These are phyloP conservation scores for Cucumis cinereus DNA, from an alignment of 306 rosid species.

Conservation along the genomic window DNA sequence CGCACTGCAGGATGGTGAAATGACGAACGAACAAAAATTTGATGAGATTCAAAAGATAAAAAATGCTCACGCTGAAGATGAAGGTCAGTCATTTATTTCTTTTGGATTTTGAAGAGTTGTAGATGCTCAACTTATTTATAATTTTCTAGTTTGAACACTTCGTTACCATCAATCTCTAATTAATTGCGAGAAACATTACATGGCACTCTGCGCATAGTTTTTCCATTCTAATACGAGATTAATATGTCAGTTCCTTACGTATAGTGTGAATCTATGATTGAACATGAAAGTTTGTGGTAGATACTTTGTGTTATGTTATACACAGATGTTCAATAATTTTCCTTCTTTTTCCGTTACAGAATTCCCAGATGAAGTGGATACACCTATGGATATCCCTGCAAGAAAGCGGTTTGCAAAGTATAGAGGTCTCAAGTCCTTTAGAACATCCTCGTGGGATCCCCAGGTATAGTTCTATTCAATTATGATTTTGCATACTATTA, in stretches of 20 bases:
- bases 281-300: not conserved
- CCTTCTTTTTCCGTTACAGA: constrained; percentile 32
- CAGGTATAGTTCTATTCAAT: constrained; percentile 35
- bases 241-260: not conserved
- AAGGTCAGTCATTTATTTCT: constrained; percentile 33
- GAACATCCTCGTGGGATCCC: constrained; percentile 97
- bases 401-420: constrained; percentile 82
- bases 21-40: constrained; percentile 66
- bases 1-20: constrained; percentile 60
- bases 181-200: not conserved
- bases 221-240: not conserved
- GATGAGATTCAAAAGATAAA: constrained; percentile 76
- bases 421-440: constrained; percentile 92
- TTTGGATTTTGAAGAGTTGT: not conserved
- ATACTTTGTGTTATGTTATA: not conserved
- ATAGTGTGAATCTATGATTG: no score
- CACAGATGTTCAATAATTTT: constrained; percentile 3
- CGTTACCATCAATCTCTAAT: not conserved
- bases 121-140: not conserved
- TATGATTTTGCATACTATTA: not conserved
- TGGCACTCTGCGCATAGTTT: not conserved
- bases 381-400: constrained; percentile 77
- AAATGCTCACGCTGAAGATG: constrained; percentile 85
- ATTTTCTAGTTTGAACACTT: not conserved
- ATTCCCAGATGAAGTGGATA: constrained; percentile 93